Evolutionary conservation across 2,329 filamentous ascomycete species (phyloP).

Genomic region (Alternaria consortialis): DNA sequence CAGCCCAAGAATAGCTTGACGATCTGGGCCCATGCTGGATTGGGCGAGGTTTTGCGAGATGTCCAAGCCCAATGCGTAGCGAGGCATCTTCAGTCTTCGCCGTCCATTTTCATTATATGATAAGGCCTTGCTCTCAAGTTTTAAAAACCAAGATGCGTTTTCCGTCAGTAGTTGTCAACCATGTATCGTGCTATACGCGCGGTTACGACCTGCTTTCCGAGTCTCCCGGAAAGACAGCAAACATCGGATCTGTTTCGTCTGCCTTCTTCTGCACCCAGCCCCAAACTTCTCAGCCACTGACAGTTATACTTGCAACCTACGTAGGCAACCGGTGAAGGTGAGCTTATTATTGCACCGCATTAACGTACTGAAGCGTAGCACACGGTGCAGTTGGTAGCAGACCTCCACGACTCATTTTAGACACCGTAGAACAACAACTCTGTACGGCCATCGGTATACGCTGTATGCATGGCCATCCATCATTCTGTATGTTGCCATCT

Average conservation of each 20-base stretch:
- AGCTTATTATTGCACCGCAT: constrained; percentile 10
- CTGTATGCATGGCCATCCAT: neutral
- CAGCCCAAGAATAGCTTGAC: neutral
- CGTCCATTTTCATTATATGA: neutral
- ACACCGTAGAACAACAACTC: neutral
- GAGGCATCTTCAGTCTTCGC: neutral
- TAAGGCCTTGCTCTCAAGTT: neutral
- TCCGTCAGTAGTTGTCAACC: neutral
- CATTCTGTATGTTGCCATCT: neutral
- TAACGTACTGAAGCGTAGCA: constrained; percentile 2
- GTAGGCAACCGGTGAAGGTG: constrained; percentile 1
- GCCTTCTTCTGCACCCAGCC: neutral
- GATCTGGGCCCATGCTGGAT: neutral
- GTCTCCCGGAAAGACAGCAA: neutral
- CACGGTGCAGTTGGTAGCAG: neutral
- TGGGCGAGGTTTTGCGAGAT: neutral
- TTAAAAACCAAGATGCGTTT: neutral
- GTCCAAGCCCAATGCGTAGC: neutral
- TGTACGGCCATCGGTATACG: neutral
- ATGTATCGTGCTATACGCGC: neutral
- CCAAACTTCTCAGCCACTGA: neutral
- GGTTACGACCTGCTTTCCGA: neutral
- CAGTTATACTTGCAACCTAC: neutral
- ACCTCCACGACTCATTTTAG: neutral
- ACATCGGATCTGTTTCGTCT: neutral